Conservation (phyloP, 306 rosid species). For the Benincasa hispida region DNA sequence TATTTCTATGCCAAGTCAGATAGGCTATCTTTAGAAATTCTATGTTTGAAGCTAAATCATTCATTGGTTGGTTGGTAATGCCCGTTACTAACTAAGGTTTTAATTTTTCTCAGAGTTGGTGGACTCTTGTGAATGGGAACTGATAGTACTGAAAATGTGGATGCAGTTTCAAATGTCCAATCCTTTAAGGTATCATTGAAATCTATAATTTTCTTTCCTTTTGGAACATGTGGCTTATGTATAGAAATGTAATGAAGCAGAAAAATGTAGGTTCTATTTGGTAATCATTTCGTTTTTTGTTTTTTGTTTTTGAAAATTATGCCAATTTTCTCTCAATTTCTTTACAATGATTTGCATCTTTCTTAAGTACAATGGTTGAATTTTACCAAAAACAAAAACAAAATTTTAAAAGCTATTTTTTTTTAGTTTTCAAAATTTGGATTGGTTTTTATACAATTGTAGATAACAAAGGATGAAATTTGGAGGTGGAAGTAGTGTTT, state of each 20-base stretch:
- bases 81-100: constrained; percentile 8
- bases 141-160: constrained; percentile 35
- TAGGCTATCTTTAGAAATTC: background rate
- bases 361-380: too few relatives aligned
- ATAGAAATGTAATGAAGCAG: background rate
- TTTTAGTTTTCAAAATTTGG: too few relatives aligned
- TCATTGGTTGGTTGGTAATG: background rate
- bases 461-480: too few relatives aligned
- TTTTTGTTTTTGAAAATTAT: too few relatives aligned
- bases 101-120: constrained; percentile 12
- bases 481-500: too few relatives aligned
- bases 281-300: background rate
- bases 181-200: constrained; percentile 42
- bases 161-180: constrained; percentile 17
- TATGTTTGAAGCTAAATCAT: background rate
- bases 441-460: too few relatives aligned
- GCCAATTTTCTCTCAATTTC: too few relatives aligned
- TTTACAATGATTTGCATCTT: too few relatives aligned
- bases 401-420: too few relatives aligned
- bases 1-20: background rate
- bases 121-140: constrained; percentile 49
- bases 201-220: constrained; percentile 1
- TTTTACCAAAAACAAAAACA: too few relatives aligned
- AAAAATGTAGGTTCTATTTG: background rate
- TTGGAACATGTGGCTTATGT: background rate